Evolutionary conservation across 2,329 filamentous ascomycete genomes (phyloP), one percentile per base, ranked within the genome.

Genomic region (Talaromyces marneffei): DNA sequence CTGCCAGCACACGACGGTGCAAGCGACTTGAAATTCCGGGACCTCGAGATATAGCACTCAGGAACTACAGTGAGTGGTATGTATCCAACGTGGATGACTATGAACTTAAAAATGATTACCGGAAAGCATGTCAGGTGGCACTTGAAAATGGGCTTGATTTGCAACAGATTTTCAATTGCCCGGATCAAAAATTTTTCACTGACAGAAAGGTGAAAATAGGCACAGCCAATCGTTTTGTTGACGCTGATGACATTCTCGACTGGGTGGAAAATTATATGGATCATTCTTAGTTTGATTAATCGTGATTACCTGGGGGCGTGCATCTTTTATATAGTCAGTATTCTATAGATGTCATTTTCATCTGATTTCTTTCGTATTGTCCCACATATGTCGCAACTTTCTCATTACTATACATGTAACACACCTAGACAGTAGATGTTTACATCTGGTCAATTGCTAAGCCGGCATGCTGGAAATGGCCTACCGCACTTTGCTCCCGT

Each of bases 181-280:
- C 67, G 66, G 63, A 75, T 56, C 56, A 64, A 46, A 59, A 64
- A 20, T 74, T 75, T 60, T 72, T 72, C 54, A 65, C 71, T 55
- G 58, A 68, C 31, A 63, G 64, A 46, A 71, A 68, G 2, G 63
- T 76, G 35, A 72, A 70, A 61, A 64, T 61, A 29, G 69, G 72
- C 20, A 56, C 68, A 65, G 70, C 71, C 18, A 59, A 65, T 33
- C 29, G 29, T 33, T 33, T 33, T 33, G 29, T 33, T 18, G 59
- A 62, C 53, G 70, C 9, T 33, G 29, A 33, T 33, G 29, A 33
- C 9, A 33, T 33, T 33, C 4, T 33, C 5, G 29, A 33, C 4
- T 33, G 29, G 29, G 29, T 9, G 4, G 29, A 33, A 33, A 4
- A 9, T 33, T 33, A 33, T 33, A 5, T 9, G 29, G 29, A 33